Evolutionary conservation across 495 filamentous ascomycete species (phyloP), one percentile per base, ranked within the genome.

Genomic region (Staphylotrichum longicolle): DNA sequence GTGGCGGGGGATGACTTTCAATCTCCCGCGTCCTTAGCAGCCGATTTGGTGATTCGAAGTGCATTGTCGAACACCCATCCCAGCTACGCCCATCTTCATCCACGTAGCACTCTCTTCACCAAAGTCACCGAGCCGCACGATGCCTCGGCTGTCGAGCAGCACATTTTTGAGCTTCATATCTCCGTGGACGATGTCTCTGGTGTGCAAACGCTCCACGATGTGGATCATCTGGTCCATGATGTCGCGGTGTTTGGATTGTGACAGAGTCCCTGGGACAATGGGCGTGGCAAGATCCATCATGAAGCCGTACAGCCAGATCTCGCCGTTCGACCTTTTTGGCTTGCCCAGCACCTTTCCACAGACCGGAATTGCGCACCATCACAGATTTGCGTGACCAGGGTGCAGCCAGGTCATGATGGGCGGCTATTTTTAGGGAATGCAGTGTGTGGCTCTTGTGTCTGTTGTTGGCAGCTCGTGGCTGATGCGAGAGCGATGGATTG

Each of bases 161-260:
- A 56, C 56, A 9, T 56, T 61, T 27, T 48, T 35, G 6, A 55
- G 45, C 52, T 61, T 56, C n/a, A 61, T 5, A n/a, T 56, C 51
- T 11, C 59, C 59, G 8, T 55, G 51, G 6, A 56, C 14, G 20
- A 61, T 55, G 20, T 27, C 32, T 49, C 50, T 61, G 15, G 51
- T 14, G 30, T 61, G 59, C 42, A 55, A 27, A 1, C 33, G 42
- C 30, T 61, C 6, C 20, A 55, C 44, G 12, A 7, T 7, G 9
- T 14, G 34, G 7, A 61, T 55, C 59, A 61, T 61, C 51, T 61
- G 59, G 59, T 52, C 47, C 46, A 59, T 59, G 11, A 59, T 44
- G 47, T 12, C 14, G 6, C 47, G 46, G 57, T 37, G 57, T 42
- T 58, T 46, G 15, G 57, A 51, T 42, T 27, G 37, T 39, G 57